Base-by-base conservation (phyloP, 495 filamentous ascomycete species). In the Friedmanniomyces simplex region DNA sequence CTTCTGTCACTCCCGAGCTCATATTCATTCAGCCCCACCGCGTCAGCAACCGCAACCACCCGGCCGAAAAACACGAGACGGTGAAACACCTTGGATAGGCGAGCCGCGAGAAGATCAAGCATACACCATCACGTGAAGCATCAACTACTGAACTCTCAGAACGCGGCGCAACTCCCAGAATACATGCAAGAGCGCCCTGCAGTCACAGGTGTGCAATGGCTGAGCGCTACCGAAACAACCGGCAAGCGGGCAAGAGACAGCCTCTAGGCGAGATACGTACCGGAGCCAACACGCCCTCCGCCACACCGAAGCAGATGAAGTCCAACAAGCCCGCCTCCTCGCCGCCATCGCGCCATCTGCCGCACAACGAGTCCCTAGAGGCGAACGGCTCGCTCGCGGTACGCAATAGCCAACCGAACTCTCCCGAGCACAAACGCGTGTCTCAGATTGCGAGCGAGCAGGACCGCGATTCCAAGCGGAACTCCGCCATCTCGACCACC, bases 401-500 rank as follows among this genome's bases (percentile, higher is more conserved):
- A 12, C 65, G 65, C 20, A 21, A n/a, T 64, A 30, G 66, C 72
- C 12, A 66, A 60, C 43, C 67, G 55, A 10, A 72, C 16, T 67
- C 74, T 26, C 71, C 72, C 45, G 79, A 77, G 55, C 77, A 79
- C 55, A 77, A 79, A 46, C 74, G 77, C 2, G 58, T 82, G 0
- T 80, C 81, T 6, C 75, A 76, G 7, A 68, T 79, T 28, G 71
- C 71, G 0, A 76, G 75, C n/a, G 79, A 84, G 10, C 68, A 76
- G 11, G 71, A 72, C 39, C 66, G 66, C 14, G 75, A 80, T 21
- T 74, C 78, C 6, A 85, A 87, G 24, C 79, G 88, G 34, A 78
- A 83, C 59, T 93, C 89, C 0, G 80, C 85, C 46, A 74, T 87
- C 16, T 91, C 88, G 0, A 83, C 82, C 2, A 72, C 76, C 0